Evolutionary conservation across 352 stramenopile species (phyloP).

Genomic region (Globisporangium splendens): DNA sequence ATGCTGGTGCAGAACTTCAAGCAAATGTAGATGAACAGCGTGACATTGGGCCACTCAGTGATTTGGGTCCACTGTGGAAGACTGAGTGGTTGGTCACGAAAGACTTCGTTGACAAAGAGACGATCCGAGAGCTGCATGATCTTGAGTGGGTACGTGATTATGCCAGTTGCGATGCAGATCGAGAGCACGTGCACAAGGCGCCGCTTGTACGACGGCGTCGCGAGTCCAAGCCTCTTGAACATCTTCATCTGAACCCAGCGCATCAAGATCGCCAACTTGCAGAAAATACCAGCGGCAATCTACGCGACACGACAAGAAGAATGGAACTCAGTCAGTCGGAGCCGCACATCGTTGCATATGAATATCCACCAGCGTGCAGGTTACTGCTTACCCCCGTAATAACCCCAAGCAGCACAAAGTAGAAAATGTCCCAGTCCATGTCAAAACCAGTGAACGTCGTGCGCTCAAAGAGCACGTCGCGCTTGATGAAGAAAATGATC

Average conservation of each 20-base stretch:
- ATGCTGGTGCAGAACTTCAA: conserved; percentile 74
- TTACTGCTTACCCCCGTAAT: conserved; percentile 52
- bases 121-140: conserved; percentile 75
- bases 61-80: conserved; percentile 64
- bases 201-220: conserved; percentile 48
- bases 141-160: conserved; percentile 63
- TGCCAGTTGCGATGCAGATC: conserved; percentile 51
- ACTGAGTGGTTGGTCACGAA: conserved; percentile 56
- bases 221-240: conserved; percentile 47
- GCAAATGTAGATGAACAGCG: conserved; percentile 65
- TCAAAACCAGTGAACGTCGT: conserved; percentile 77
- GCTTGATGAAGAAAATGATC: conserved; percentile 70
- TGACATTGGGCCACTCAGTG: conserved; percentile 47
- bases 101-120: conserved; percentile 73
- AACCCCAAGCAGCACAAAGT: conserved; percentile 60
- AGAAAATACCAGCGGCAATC: conserved; percentile 67
- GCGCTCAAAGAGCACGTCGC: conserved; percentile 70
- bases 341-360: not conserved
- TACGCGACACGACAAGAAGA: conserved; percentile 18
- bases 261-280: conserved; percentile 41
- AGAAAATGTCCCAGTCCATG: conserved; percentile 75
- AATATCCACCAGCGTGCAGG: not conserved
- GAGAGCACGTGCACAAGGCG: conserved; percentile 53
- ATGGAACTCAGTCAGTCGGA: not conserved
- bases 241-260: conserved; percentile 48